Base-by-base conservation (phyloP, 495 filamentous ascomycete genomes). In the Tricharina praecox region DNA sequence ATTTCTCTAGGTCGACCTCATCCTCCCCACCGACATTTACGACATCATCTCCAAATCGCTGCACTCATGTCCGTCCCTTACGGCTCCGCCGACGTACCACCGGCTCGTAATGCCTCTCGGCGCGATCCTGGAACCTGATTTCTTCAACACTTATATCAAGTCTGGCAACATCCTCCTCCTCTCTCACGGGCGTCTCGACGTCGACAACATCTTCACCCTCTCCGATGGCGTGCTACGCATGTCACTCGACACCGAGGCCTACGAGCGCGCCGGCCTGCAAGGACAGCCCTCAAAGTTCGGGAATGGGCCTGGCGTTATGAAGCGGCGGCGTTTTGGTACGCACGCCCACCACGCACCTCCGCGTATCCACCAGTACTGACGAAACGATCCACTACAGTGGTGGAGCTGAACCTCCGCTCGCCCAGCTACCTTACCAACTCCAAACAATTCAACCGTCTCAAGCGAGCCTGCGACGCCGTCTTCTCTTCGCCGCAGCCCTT, bases 121-220 rank as follows among this genome's bases (percentile, higher is more conserved):
- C 11, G 73, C 77, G 36, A 58, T 95, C 1, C 53, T 97, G 4
- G 72, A 81, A 33, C 71, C 75, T 3, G 77, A 79, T 0, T 97
- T 97, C 54, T 88, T 93, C 62, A 82, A 76, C 36, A 67, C 75
- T 43, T 88, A 93, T 59, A 80, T 95, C 53, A 94, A 93, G 61
- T 68, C 71, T 53, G 87, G 90, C 16, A 80, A 85, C 60, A 70
- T 93, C 52, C 62, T 92, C 58, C 90, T 97, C 83, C 75, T 93
- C 13, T 95, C 92, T 0, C 80, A 93, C 60, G 90, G 90, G 23
- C 70, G 74, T 19, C 67, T 75, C 33, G 82, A 78, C n/a, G 72
- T 81, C 8, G 85, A 93, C 56, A 85, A 83, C 59, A 68, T 84
- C 2, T 92, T 81, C 58, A 75, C 72, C 0, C 65, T 97, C 1